phyloP scores from a whole-genome alignment of 1,284 basidiomycete species.

The Boletellus deceptivus region DNA sequence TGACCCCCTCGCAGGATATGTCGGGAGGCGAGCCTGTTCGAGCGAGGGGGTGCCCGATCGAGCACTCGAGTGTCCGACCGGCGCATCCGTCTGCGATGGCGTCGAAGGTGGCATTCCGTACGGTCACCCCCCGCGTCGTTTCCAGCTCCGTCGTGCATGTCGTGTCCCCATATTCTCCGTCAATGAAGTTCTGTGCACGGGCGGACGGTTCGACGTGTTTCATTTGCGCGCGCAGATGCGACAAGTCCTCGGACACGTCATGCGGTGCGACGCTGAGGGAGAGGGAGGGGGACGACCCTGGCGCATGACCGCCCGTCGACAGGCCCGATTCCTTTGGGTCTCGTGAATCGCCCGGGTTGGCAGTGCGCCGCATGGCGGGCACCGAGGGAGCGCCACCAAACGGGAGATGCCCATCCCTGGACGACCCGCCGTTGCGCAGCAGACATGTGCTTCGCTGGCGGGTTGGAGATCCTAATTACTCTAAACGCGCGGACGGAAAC shows the following conservation, averaged over 20 bases:
- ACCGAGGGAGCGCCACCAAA: not conserved
- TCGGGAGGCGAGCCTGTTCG: not conserved
- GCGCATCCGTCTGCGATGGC: not conserved
- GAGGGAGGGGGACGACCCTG: too few species aligned
- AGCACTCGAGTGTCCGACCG: not conserved
- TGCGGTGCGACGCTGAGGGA: too few species aligned
- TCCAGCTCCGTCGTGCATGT: not conserved
- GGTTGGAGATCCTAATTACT: too few species aligned
- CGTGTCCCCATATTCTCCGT: not conserved
- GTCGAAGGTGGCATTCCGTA: not conserved
- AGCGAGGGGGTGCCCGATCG: not conserved
- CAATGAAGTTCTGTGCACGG: not conserved
- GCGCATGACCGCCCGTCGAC: too few species aligned
- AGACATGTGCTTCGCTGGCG: slow-evolving; percentile 3
- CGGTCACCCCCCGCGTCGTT: slow-evolving; percentile 6
- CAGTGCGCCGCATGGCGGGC: not conserved
- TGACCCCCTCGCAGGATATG: too few species aligned
- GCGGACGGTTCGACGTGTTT: slow-evolving; percentile 13
- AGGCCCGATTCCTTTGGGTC: not conserved
- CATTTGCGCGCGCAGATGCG: slow-evolving; percentile 13
- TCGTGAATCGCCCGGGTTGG: slow-evolving; percentile 12
- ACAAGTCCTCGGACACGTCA: slow-evolving; percentile 24
- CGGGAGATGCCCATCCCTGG: slow-evolving; percentile 9
- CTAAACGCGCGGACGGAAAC: not conserved
- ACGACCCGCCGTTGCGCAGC: not conserved